Conservation (phyloP, 2,329 filamentous ascomycete species). For the Neonectria hederae region DNA sequence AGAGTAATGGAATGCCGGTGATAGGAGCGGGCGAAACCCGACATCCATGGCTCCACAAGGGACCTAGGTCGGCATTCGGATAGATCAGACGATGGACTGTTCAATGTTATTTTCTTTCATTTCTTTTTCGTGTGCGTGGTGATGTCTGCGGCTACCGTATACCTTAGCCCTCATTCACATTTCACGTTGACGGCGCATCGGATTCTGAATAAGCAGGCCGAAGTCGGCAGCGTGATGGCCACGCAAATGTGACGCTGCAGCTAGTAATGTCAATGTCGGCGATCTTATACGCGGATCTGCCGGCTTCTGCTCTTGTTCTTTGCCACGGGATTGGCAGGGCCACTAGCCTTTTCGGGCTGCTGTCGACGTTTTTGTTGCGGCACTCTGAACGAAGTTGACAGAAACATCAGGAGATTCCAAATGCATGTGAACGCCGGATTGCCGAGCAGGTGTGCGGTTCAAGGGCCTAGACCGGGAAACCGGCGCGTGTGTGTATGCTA, state of each 20-base stretch:
- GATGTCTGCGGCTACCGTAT: slow-evolving; percentile 7
- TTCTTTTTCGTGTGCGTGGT: slow-evolving; percentile 12
- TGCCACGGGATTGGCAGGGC: slow-evolving; percentile 17
- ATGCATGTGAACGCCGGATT: background rate
- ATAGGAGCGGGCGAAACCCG: slow-evolving; percentile 6
- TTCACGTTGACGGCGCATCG: background rate
- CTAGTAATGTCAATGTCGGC: background rate
- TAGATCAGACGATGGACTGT: slow-evolving; percentile 13
- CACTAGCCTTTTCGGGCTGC: slow-evolving; percentile 10
- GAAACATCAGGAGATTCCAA: background rate
- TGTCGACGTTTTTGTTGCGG: background rate
- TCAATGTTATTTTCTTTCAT: background rate
- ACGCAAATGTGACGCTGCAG: background rate
- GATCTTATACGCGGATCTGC: slow-evolving; percentile 3
- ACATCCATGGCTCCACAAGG: background rate
- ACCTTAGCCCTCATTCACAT: background rate
- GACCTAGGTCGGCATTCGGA: slow-evolving; percentile 17
- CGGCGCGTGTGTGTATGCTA: background rate
- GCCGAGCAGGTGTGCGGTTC: background rate
- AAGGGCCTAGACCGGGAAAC: background rate
- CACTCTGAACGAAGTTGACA: background rate
- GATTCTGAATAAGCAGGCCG: background rate
- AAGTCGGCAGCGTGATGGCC: slow-evolving; percentile 5
- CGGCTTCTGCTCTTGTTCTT: background rate
- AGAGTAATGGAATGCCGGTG: slow-evolving; percentile 5